Conservation (phyloP, 805 yeast species). For the Metschnikowia bowlesiae region DNA sequence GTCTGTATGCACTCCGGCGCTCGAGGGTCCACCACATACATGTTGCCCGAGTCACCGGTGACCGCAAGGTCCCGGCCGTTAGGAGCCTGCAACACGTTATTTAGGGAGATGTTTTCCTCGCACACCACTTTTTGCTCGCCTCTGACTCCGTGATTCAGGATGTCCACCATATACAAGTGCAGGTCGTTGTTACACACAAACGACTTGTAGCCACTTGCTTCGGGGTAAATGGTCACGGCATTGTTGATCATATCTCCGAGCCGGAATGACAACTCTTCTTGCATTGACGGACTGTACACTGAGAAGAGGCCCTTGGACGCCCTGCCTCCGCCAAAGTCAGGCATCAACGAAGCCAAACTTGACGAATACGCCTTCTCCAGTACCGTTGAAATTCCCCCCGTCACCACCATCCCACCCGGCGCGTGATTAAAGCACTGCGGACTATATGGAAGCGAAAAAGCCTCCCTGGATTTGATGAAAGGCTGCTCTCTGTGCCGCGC, state of each 20-base stretch:
- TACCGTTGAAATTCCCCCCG: conserved; percentile 47
- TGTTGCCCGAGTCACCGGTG: conserved; percentile 73
- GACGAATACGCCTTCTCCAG: conserved; percentile 25
- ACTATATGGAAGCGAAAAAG: conserved; percentile 45
- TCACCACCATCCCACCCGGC: conserved; percentile 43
- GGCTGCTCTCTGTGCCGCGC: background rate
- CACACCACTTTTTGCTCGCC: conserved; percentile 41
- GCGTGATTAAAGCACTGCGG: conserved; percentile 67
- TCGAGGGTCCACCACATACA: conserved; percentile 53
- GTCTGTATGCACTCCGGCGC: conserved; percentile 28
- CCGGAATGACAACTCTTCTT: conserved; percentile 45
- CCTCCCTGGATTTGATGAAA: conserved; percentile 7
- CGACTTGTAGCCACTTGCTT: conserved; percentile 38
- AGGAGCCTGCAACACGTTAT: conserved; percentile 68
- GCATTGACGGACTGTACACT: conserved; percentile 48
- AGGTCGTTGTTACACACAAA: conserved; percentile 83
- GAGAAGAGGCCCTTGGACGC: conserved; percentile 63
- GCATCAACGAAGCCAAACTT: conserved; percentile 21
- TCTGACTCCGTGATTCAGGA: conserved; percentile 43
- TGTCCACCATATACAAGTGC: conserved; percentile 59
- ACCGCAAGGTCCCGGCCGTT: conserved; percentile 34
- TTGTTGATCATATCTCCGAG: conserved; percentile 84
- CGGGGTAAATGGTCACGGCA: conserved; percentile 52
- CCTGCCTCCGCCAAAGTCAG: conserved; percentile 13
- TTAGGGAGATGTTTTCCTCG: conserved; percentile 60